A percentile compares a stretch with the other conserved stretches of the same genome.
Evolutionary conservation across 2,329 filamentous ascomycete species (phyloP).

Genomic region (Xylariaceae sp.): DNA sequence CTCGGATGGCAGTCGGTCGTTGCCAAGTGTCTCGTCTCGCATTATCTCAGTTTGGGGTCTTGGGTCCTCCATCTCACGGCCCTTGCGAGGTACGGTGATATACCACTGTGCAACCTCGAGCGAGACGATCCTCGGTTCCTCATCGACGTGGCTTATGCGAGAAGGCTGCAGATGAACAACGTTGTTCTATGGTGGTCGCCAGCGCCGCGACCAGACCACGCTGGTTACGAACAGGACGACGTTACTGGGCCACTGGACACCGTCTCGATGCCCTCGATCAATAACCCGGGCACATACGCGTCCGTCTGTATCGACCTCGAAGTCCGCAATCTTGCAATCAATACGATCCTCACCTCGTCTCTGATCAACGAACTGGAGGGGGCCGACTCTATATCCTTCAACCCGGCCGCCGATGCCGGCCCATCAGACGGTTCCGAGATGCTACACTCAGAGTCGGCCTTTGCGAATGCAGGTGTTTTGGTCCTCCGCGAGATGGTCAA

Average conservation of each 20-base stretch:
- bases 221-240: conserved; percentile 91
- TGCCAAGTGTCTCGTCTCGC: conserved; percentile 76
- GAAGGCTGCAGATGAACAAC: conserved; percentile 82
- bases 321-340: conserved; percentile 91
- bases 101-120: conserved; percentile 93
- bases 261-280: conserved; percentile 87
- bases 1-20: conserved; percentile 91
- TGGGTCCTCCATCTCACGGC: conserved; percentile 88
- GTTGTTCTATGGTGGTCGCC: conserved; percentile 97
- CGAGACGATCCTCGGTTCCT: conserved; percentile 89
- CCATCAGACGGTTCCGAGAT: conserved; percentile 59
- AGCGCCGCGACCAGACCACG: conserved; percentile 83
- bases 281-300: conserved; percentile 88
- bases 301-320: conserved; percentile 96
- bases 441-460: conserved; percentile 81
- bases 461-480: conserved; percentile 83
- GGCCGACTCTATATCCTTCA: conserved; percentile 78
- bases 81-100: conserved; percentile 84
- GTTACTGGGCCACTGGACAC: conserved; percentile 75
- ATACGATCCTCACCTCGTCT: conserved; percentile 93
- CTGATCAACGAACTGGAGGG: conserved; percentile 96
- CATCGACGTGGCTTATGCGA: conserved; percentile 92
- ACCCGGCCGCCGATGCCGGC: conserved; percentile 62
- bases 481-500: conserved; percentile 98
- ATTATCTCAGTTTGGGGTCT: conserved; percentile 86